A percentile compares a stretch with the other conserved stretches of the same genome.
Evolutionary conservation across 441 rosid genomes (phyloP).

Genomic region (Jatropha multifida): DNA sequence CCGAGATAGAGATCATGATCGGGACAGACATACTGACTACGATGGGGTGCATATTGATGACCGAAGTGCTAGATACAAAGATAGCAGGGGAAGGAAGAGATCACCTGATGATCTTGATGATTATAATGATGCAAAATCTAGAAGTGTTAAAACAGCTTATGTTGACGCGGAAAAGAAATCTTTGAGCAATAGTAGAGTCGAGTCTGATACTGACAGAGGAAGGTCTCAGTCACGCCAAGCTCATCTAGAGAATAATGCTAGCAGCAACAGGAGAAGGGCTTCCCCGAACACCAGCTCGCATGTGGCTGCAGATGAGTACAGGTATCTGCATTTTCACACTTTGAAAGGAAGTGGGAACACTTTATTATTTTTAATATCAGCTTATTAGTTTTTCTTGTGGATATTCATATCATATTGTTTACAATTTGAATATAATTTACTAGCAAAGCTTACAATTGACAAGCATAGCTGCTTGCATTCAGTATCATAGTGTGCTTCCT

Average conservation of each 20-base stretch:
- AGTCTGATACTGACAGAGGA: constrained; percentile 63
- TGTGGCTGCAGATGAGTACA: constrained; percentile 67
- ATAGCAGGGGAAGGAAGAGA: constrained; percentile 64
- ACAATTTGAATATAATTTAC: neutral
- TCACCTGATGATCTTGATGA: constrained; percentile 76
- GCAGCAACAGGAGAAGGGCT: constrained; percentile 41
- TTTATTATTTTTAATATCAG: neutral
- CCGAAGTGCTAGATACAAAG: constrained; percentile 55
- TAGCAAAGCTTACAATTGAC: neutral
- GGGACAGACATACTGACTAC: constrained; percentile 40
- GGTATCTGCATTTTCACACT: constrained; percentile 39
- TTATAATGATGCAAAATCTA: constrained; percentile 47
- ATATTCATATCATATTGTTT: no score
- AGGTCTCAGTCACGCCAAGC: constrained; percentile 64
- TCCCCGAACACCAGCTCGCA: constrained; percentile 64
- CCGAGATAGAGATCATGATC: constrained; percentile 43
- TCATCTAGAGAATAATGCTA: constrained; percentile 35
- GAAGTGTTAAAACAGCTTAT: constrained; percentile 37
- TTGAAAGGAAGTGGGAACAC: neutral
- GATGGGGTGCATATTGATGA: constrained; percentile 54
- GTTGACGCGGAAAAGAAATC: constrained; percentile 51
- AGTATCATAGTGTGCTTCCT: neutral
- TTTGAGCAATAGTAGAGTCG: constrained; percentile 49
- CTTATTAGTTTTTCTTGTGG: neutral
- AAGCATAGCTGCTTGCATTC: neutral